A percentile compares a stretch with the other conserved stretches of the same genome.
These are phyloP conservation scores for Saturnispora saitoi DNA, from an alignment of 805 yeast genomes.

Conservation along the genomic window DNA sequence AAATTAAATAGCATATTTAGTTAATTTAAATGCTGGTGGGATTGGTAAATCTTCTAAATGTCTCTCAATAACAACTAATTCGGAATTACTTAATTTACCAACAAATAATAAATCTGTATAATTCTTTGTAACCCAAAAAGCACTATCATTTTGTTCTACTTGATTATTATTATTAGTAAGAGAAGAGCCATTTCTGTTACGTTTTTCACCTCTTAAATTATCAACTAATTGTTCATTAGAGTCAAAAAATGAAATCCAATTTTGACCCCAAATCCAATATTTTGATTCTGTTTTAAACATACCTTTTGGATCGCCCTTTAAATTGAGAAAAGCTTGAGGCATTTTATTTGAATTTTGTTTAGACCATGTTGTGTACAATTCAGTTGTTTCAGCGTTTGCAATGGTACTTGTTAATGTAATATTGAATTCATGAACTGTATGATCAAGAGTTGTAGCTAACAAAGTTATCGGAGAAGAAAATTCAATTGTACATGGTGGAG, in stretches of 20 bases:
- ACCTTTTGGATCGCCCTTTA: constrained; percentile 67
- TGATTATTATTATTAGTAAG: constrained; percentile 7
- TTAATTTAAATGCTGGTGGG: constrained; percentile 57
- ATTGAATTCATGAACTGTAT: constrained; percentile 64
- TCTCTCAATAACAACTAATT: constrained; percentile 68
- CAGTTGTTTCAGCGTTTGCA: constrained; percentile 9
- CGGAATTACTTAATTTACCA: constrained; percentile 41
- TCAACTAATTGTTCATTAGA: constrained; percentile 21
- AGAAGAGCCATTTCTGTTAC: constrained; percentile 27
- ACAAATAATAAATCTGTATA: constrained; percentile 66
- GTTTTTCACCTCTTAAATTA: constrained; percentile 18
- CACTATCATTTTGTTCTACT: constrained; percentile 27
- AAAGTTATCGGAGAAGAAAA: constrained; percentile 44
- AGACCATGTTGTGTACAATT: constrained; percentile 68
- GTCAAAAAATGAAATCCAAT: constrained; percentile 75
- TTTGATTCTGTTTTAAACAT: constrained; percentile 40
- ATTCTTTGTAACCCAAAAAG: constrained; percentile 70
- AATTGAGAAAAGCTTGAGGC: constrained; percentile 52
- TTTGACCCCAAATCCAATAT: constrained; percentile 82
- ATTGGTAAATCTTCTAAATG: constrained; percentile 49
- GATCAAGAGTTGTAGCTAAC: constrained; percentile 62
- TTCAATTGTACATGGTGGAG: constrained; percentile 47
- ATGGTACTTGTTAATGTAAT: constrained; percentile 14
- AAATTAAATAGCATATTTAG: constrained; percentile 34
- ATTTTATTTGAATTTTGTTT: constrained; percentile 62